Percentiles rank a stretch among this genome's conserved stretches.
These are phyloP conservation scores for Pyrenophora tritici-repentis DNA, from an alignment of 2,329 filamentous ascomycete genomes.

Conservation along the genomic window DNA sequence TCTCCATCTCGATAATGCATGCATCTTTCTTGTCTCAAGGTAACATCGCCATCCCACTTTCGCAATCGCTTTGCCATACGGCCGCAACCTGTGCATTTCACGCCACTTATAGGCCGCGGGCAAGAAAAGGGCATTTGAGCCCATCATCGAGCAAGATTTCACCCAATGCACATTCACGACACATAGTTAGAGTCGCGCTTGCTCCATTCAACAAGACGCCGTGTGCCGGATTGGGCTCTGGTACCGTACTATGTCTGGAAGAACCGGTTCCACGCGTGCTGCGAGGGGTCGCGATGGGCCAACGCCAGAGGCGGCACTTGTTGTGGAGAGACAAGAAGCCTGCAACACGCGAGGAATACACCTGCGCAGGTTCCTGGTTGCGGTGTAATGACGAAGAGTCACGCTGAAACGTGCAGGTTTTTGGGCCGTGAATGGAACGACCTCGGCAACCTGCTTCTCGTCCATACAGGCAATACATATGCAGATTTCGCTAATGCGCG, in stretches of 20 bases:
- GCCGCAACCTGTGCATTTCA: not conserved
- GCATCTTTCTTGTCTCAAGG: too few species aligned
- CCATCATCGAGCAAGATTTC: not conserved
- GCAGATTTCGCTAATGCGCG: not conserved
- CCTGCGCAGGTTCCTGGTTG: slow-evolving; percentile 12
- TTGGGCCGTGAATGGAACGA: not conserved
- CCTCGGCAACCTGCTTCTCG: not conserved
- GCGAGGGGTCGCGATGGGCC: slow-evolving; percentile 1
- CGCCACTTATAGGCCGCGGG: not conserved
- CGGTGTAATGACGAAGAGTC: slow-evolving; percentile 13
- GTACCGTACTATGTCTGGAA: slow-evolving; percentile 11
- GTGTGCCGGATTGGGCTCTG: slow-evolving; percentile 13
- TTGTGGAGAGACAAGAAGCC: not conserved
- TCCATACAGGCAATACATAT: not conserved
- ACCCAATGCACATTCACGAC: not conserved
- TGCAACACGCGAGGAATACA: slow-evolving; percentile 8
- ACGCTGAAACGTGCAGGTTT: slow-evolving; percentile 18
- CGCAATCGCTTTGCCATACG: too few species aligned
- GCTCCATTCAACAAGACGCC: slow-evolving; percentile 19
- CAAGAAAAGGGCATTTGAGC: not conserved
- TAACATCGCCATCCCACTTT: not conserved
- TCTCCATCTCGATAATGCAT: too few species aligned
- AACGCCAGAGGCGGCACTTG: slow-evolving; percentile 17
- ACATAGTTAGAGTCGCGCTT: slow-evolving; percentile 12
- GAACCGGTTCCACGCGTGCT: slow-evolving; percentile 9